Percentiles rank a stretch among this genome's conserved stretches.
Evolutionary conservation across 257 asterid species (phyloP).

Genomic region (Solanum piurae): DNA sequence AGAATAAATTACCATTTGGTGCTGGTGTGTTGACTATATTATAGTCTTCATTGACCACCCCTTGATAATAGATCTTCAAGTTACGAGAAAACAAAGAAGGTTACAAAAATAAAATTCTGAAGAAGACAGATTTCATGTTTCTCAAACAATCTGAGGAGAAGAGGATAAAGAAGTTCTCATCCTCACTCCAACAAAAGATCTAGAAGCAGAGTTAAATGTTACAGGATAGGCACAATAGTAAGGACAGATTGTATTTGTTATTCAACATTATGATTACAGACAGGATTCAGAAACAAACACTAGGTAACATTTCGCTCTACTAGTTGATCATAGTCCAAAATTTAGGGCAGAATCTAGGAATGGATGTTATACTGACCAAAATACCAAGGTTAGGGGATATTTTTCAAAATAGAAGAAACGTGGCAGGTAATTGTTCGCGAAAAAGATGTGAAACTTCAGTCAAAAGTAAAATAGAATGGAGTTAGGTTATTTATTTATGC

Average conservation of each 20-base stretch:
- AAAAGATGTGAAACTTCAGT: neutral
- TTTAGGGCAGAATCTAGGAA: neutral
- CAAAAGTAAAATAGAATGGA: neutral
- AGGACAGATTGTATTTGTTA: neutral
- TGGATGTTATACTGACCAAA: neutral
- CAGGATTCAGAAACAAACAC: neutral
- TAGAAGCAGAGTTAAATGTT: neutral
- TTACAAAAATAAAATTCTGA: neutral
- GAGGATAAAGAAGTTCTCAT: neutral
- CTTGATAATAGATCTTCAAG: slow-evolving; percentile 80
- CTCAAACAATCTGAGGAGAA: neutral
- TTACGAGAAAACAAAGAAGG: slow-evolving; percentile 12
- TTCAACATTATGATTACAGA: neutral
- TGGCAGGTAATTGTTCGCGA: neutral
- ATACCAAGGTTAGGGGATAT: neutral
- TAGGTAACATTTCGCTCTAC: neutral
- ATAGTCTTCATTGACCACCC: slow-evolving; percentile 88
- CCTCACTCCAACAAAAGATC: neutral
- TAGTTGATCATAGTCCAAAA: neutral
- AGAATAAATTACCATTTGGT: slow-evolving; percentile 26
- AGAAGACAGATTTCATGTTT: neutral
- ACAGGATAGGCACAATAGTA: neutral
- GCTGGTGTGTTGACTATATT: slow-evolving; percentile 80
- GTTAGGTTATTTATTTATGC: neutral
- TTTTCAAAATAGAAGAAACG: neutral